Conservation (phyloP, 352 stramenopile species). For the Pelagophyceae sp. region DNA sequence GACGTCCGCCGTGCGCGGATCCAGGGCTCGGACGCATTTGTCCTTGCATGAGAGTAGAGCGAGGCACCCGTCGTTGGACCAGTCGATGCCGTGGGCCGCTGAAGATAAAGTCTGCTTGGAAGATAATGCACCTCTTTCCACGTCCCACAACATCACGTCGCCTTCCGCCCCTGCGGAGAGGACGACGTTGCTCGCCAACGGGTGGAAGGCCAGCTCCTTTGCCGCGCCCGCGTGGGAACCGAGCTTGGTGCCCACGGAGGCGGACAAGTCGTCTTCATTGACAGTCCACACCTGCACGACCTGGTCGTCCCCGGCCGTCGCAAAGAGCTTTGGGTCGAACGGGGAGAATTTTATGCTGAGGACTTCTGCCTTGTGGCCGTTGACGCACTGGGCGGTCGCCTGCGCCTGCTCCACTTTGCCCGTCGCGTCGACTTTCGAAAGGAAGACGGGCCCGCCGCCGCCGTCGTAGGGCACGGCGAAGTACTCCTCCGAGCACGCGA, state of each 20-base stretch:
- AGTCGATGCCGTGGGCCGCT: constrained; percentile 15
- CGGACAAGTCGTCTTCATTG: background rate
- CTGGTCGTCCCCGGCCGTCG: constrained; percentile 18
- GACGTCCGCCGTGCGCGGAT: constrained; percentile 3
- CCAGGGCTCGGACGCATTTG: constrained; percentile 3
- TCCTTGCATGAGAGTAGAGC: constrained; percentile 16
- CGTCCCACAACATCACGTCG: constrained; percentile 22
- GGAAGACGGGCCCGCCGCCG: constrained; percentile 22
- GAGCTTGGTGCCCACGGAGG: background rate
- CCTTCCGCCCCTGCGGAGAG: background rate
- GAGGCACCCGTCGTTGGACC: constrained; percentile 15
- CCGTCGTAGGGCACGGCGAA: constrained; percentile 7
- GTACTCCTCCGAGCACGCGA: background rate
- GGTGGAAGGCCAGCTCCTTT: background rate
- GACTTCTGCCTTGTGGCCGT: constrained; percentile 23
- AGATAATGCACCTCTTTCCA: background rate
- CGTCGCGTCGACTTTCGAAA: constrained; percentile 8
- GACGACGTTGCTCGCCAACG: background rate
- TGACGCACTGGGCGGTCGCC: background rate
- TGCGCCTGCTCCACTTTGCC: background rate
- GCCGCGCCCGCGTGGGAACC: background rate
- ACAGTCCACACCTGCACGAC: background rate
- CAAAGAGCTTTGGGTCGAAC: constrained; percentile 7
- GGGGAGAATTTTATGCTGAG: constrained; percentile 14
- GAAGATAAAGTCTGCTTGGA: background rate